phyloP scores from a whole-genome alignment of 2,329 filamentous ascomycete species.

The Tolypocladium ophioglossoides region DNA sequence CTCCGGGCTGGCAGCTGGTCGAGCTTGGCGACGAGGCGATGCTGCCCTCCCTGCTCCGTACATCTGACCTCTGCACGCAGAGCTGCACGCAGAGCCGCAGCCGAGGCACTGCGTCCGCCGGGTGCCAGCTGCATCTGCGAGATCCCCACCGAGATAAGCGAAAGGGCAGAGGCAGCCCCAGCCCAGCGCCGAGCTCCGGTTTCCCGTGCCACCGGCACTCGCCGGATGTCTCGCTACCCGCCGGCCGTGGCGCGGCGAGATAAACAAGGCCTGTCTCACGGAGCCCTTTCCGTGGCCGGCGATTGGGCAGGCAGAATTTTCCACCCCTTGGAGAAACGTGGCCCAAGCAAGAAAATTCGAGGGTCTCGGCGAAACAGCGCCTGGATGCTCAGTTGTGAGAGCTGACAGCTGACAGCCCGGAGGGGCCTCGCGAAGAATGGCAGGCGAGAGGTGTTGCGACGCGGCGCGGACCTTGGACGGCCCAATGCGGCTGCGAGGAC shows the following conservation, averaged over 20 bases:
- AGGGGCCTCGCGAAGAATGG: neutral
- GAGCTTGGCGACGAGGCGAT: neutral
- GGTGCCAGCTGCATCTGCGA: neutral
- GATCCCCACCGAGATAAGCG: neutral
- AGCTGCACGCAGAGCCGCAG: neutral
- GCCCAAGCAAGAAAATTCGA: no score
- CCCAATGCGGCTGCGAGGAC: no score
- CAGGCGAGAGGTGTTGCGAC: no score
- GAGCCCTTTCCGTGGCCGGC: neutral
- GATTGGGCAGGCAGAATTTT: neutral
- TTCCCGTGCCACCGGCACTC: neutral
- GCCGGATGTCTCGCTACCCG: neutral
- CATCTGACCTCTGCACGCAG: no score
- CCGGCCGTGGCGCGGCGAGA: neutral
- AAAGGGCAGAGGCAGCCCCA: neutral
- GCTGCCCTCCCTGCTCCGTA: no score
- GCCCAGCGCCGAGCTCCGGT: no score
- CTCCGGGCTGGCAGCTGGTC: neutral
- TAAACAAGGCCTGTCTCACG: neutral
- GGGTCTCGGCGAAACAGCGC: no score
- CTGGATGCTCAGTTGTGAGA: no score
- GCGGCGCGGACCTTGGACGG: neutral
- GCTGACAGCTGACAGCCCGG: no score
- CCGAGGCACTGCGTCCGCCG: neutral
- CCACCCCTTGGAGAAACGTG: no score